A percentile compares a stretch with the other conserved stretches of the same genome.
phyloP scores from a whole-genome alignment of 2,329 filamentous ascomycete genomes.

The Penicillium expansum region DNA sequence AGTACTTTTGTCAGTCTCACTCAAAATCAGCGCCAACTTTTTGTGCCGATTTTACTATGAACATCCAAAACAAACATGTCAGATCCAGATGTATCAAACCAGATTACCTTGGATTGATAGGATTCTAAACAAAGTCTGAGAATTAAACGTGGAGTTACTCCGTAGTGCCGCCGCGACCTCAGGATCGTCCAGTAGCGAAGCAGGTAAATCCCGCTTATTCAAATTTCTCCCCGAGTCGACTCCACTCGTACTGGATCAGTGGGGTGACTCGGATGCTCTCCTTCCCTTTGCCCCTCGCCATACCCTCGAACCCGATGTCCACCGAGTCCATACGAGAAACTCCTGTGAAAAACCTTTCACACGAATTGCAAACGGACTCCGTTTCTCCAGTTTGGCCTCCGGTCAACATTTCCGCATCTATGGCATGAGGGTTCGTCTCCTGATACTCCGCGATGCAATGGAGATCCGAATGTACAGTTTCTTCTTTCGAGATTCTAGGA shows the following conservation, averaged over 20 bases:
- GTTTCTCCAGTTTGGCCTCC: background rate
- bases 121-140: background rate
- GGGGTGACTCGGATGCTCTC: constrained; percentile 23
- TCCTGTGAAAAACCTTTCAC: constrained; percentile 14
- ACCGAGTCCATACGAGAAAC: constrained; percentile 10
- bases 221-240: background rate
- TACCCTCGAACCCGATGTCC: constrained; percentile 9
- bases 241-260: constrained; percentile 11
- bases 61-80: background rate
- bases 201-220: constrained; percentile 15
- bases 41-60: background rate
- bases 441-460: background rate
- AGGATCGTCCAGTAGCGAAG: constrained; percentile 8
- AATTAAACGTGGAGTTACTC: background rate
- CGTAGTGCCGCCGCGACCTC: constrained; percentile 2
- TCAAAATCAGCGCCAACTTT: background rate
- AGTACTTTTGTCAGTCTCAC: constrained; percentile 5
- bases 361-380: constrained; percentile 11
- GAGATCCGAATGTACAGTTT: background rate
- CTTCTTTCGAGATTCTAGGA: background rate
- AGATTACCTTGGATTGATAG: background rate
- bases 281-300: constrained; percentile 13
- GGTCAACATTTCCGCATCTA: constrained; percentile 6
- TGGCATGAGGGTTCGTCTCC: constrained; percentile 4
- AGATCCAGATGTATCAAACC: background rate